Evolutionary conservation across 345 rosid species (phyloP), one percentile per base, ranked within the genome.

Genomic region (Sisymbrium irio): DNA sequence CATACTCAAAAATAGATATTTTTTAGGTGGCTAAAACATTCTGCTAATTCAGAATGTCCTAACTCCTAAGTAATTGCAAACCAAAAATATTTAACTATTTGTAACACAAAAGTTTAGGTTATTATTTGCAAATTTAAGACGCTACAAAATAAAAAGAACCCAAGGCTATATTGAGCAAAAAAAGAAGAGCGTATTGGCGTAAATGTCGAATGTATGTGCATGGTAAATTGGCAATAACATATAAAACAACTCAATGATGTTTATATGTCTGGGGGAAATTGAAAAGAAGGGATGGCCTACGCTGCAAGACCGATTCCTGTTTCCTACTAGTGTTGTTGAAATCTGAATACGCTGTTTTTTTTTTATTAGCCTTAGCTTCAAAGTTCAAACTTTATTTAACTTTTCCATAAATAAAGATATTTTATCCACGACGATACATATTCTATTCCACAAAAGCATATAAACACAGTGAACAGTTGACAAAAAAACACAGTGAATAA

Each of bases 291-390:
- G 75, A 39, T 71, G 76, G 72, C 76, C 72, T 77, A 77, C 45
- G 6, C 25, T 37, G 72, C 57, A 65, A 77, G 72, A 77, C 71
- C 75, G 45, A 56, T 76, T 63, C 60, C 11, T 69, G 65, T 62
- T 76, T 42, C 65, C 50, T 68, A 69, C 60, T 69, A 70, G 71
- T 69, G 76, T 63, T 62, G 67, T 76, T 76, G 79, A 76, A 76
- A 62, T 76, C 64, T 54, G 65, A 68, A 53, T 71, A 61, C 65
- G 33, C 62, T 4, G 27, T 51, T 40, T 46, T 18, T 33, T 20
- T 51, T 77, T 63, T 11, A 49, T 67, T 30, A 76, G 50, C 65
- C 65, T 76, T 69, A n/a, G 56, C 60, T 65, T 58, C 72, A 57
- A 71, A 71, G 47, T 71, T 71, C 67, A 65, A 65, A 65, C 72